Evolutionary conservation across 2,329 filamentous ascomycete species (phyloP).

Genomic region (Talaromyces amestolkiae): DNA sequence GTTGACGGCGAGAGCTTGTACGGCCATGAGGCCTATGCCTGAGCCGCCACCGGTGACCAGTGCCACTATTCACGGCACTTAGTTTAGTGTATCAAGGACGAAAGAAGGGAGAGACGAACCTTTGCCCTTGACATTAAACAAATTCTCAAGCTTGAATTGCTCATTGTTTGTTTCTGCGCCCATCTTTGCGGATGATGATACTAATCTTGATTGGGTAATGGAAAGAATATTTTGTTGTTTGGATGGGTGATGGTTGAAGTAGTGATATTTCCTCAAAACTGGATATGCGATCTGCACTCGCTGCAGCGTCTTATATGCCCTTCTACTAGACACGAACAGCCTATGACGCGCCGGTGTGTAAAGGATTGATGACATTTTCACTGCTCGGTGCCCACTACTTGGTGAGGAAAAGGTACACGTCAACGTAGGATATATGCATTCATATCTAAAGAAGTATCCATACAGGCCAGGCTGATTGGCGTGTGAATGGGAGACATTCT

Average conservation of each 20-base stretch:
- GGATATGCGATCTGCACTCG: background rate
- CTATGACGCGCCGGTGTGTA: slow-evolving; percentile 9
- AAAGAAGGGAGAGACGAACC: slow-evolving; percentile 21
- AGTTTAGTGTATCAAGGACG: background rate
- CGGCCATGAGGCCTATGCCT: slow-evolving; percentile 66
- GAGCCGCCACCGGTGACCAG: slow-evolving; percentile 61
- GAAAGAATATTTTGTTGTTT: background rate
- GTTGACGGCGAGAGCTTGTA: slow-evolving; percentile 58
- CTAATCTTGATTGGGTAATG: background rate
- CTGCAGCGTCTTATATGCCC: background rate
- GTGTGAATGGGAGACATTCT: background rate
- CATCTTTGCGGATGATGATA: slow-evolving; percentile 32
- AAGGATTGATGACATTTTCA: slow-evolving; percentile 1
- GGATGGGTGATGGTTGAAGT: background rate
- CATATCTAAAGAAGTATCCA: background rate
- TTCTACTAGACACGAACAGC: background rate
- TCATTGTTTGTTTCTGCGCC: slow-evolving; percentile 40
- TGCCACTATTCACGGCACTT: slow-evolving; percentile 42
- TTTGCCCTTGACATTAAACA: slow-evolving; percentile 56
- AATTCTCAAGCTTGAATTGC: slow-evolving; percentile 50
- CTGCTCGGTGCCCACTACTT: background rate
- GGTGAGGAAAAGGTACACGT: background rate
- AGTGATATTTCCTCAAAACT: background rate
- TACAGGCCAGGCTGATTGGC: background rate
- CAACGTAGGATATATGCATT: background rate